phyloP scores from a whole-genome alignment of 768 basidiomycete species.

The Tylopilus sp. region DNA sequence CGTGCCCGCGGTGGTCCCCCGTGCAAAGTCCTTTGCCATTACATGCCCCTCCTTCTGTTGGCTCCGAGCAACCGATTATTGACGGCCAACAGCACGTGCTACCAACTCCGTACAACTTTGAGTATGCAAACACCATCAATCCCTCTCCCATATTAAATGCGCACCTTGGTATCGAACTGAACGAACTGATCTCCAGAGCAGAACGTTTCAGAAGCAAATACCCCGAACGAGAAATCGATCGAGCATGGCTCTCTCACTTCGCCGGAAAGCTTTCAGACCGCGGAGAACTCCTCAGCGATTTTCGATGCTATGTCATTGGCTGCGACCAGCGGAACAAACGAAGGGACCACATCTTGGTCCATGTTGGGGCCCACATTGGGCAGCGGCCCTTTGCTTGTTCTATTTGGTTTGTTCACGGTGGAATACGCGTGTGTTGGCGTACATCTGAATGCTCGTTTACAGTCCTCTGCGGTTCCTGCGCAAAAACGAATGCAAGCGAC shows the following conservation, averaged over 20 bases:
- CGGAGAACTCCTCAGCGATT: conserved; percentile 57
- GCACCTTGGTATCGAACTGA: conserved; percentile 55
- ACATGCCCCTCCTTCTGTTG: not conserved
- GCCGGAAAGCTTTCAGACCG: conserved; percentile 59
- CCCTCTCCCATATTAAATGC: conserved; percentile 59
- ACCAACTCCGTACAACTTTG: conserved; percentile 1
- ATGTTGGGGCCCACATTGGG: conserved; percentile 69
- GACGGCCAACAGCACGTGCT: not conserved
- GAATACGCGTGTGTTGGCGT: not conserved
- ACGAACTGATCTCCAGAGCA: conserved; percentile 53
- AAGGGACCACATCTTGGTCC: conserved; percentile 70
- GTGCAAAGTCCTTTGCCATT: conserved; percentile 1
- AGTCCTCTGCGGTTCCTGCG: conserved; percentile 65
- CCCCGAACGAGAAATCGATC: conserved; percentile 58
- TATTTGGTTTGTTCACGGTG: conserved; percentile 49
- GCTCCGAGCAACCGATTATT: not conserved
- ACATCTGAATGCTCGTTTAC: conserved; percentile 10
- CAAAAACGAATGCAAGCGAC: conserved; percentile 76
- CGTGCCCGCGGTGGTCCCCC: conserved; percentile 4
- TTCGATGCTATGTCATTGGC: conserved; percentile 64
- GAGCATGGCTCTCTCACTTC: conserved; percentile 62
- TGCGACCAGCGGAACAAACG: conserved; percentile 69
- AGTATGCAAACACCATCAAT: not conserved
- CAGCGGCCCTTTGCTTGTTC: conserved; percentile 62
- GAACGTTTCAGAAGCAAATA: conserved; percentile 51